A percentile compares a stretch with the other conserved stretches of the same genome.
These are phyloP conservation scores for Rhynchospora breviuscula DNA, from an alignment of 176 grass and related monocot species.

Conservation along the genomic window DNA sequence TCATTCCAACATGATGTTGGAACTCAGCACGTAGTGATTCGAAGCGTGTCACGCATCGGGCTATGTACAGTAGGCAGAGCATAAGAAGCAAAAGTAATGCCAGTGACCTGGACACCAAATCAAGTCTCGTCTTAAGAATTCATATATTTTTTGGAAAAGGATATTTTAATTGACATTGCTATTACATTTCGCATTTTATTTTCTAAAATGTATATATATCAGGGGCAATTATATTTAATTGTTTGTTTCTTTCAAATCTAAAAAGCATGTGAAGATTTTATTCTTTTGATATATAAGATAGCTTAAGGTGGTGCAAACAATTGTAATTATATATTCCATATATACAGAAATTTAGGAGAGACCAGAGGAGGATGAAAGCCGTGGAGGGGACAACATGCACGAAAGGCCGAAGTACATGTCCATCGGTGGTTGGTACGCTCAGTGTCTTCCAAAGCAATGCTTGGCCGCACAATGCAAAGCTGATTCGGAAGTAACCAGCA, in stretches of 20 bases:
- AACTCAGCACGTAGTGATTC: constrained; percentile 53
- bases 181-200: neutral
- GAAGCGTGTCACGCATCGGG: constrained; percentile 11
- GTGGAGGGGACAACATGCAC: constrained; percentile 20
- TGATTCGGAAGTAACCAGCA: constrained; percentile 32
- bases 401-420: neutral
- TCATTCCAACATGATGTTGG: constrained; percentile 68
- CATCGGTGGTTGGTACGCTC: constrained; percentile 23
- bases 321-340: neutral
- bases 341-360: neutral
- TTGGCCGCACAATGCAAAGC: constrained; percentile 29
- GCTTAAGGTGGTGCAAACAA: neutral
- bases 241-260: neutral
- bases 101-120: constrained; percentile 20
- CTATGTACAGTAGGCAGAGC: constrained; percentile 4
- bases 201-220: neutral
- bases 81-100: neutral
- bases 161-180: neutral
- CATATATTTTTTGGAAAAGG: neutral
- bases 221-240: neutral
- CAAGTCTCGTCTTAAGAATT: neutral
- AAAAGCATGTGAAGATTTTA: neutral
- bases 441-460: constrained; percentile 30
- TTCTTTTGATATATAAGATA: neutral
- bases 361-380: constrained; percentile 35